Percentiles rank a stretch among this genome's conserved stretches.
These are phyloP conservation scores for Fusarium protoensiforme DNA, from an alignment of 2,329 filamentous ascomycete species.

Conservation along the genomic window DNA sequence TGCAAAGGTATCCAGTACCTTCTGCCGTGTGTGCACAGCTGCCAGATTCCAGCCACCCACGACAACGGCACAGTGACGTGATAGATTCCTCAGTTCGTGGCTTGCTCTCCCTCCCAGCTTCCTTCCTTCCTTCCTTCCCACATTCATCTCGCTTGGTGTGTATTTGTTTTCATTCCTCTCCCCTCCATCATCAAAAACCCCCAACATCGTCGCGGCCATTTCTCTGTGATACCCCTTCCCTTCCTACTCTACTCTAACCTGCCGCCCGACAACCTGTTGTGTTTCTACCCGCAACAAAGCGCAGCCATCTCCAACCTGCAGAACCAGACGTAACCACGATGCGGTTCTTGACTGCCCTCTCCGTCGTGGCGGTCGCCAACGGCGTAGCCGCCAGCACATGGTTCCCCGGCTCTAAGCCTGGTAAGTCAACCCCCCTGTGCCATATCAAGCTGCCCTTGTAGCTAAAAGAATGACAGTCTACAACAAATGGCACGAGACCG, in stretches of 20 bases:
- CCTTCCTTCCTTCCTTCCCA: conserved; percentile 22
- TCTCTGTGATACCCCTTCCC: conserved; percentile 11
- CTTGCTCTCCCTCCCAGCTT: conserved; percentile 21
- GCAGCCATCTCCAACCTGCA: background rate
- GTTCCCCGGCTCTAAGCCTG: conserved; percentile 80
- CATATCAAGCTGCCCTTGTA: background rate
- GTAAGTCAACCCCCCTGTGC: conserved; percentile 61
- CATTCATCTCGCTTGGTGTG: conserved; percentile 13
- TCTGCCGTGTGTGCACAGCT: conserved; percentile 6
- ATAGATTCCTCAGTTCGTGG: conserved; percentile 38
- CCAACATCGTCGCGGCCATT: conserved; percentile 10
- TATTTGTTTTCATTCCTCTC: conserved; percentile 19
- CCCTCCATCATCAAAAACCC: conserved; percentile 2
- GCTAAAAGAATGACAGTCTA: conserved; percentile 72
- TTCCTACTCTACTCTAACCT: background rate
- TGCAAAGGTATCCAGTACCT: conserved; percentile 30
- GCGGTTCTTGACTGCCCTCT: conserved; percentile 79
- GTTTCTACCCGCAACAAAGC: background rate
- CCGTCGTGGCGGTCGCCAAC: conserved; percentile 78
- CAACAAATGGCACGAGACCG: conserved; percentile 99
- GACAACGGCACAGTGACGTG: conserved; percentile 42
- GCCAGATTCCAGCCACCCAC: conserved; percentile 37
- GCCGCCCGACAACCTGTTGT: conserved; percentile 2
- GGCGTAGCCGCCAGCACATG: conserved; percentile 79
- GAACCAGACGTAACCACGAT: conserved; percentile 60